A percentile compares a stretch with the other conserved stretches of the same genome.
Evolutionary conservation across 2,329 filamentous ascomycete genomes (phyloP).

Genomic region (Elsinoe ampelina): DNA sequence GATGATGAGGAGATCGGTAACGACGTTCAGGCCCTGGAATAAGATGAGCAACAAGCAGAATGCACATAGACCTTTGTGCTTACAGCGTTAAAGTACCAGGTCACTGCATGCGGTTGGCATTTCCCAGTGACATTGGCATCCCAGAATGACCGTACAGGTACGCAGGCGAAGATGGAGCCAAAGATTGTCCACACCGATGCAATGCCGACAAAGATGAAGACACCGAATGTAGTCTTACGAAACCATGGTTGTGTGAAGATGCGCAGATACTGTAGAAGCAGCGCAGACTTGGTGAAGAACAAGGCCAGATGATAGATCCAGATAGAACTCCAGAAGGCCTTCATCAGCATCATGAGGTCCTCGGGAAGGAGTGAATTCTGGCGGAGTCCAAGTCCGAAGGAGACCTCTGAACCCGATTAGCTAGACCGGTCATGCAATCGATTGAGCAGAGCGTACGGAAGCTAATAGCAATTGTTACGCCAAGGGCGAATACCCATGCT

Average conservation of each 20-base stretch:
- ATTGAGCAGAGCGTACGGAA: conserved; percentile 5
- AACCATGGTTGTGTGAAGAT: conserved; percentile 27
- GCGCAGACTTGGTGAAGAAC: conserved; percentile 28
- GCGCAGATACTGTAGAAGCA: conserved; percentile 28
- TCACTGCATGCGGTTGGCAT: conserved; percentile 13
- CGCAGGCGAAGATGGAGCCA: conserved; percentile 15
- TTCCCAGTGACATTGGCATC: background rate
- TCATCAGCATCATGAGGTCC: background rate
- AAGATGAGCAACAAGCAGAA: background rate
- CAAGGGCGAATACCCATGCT: conserved; percentile 2
- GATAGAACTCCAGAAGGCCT: conserved; percentile 6
- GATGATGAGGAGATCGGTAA: conserved; percentile 16
- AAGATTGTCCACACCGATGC: conserved; percentile 14
- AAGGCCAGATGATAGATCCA: conserved; percentile 25
- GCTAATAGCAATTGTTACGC: conserved; percentile 1
- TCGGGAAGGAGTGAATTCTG: background rate
- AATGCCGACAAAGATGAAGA: conserved; percentile 22
- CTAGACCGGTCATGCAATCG: background rate
- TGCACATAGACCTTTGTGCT: too few relatives aligned
- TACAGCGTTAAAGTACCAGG: conserved; percentile 15
- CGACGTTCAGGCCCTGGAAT: conserved; percentile 13
- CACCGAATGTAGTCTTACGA: conserved; percentile 21
- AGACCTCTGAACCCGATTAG: conserved; percentile 1
- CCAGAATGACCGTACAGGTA: conserved; percentile 14
- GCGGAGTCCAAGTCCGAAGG: conserved; percentile 6